Evolutionary conservation across 2,329 filamentous ascomycete genomes (phyloP).

Genomic region (Sordariomycetes sp.): DNA sequence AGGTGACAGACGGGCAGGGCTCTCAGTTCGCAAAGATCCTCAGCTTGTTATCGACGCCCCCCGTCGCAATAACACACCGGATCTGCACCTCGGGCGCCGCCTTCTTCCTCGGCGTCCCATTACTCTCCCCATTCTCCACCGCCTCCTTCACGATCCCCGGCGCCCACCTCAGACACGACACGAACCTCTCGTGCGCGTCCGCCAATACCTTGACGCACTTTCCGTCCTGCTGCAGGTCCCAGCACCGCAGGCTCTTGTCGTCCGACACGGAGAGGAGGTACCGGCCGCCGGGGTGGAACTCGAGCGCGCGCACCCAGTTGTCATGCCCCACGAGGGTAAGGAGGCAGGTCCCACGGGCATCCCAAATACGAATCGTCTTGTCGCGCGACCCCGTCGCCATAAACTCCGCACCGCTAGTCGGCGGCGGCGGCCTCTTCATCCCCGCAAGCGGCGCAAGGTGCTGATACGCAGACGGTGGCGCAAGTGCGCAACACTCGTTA

Average conservation of each 20-base stretch:
- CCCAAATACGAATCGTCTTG: slow-evolving; percentile 85
- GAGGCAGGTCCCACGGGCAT: slow-evolving; percentile 69
- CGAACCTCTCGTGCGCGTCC: slow-evolving; percentile 71
- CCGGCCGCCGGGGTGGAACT: slow-evolving; percentile 86
- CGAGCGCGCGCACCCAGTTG: slow-evolving; percentile 79
- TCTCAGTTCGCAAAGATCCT: slow-evolving; percentile 55
- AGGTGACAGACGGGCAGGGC: background rate
- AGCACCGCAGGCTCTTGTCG: slow-evolving; percentile 86
- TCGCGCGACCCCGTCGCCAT: slow-evolving; percentile 82
- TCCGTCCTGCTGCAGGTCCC: slow-evolving; percentile 83
- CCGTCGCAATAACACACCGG: slow-evolving; percentile 72
- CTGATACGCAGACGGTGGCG: slow-evolving; percentile 65
- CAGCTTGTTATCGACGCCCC: slow-evolving; percentile 68
- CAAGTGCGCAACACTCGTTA: slow-evolving; percentile 76
- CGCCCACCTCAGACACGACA: slow-evolving; percentile 80
- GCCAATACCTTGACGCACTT: slow-evolving; percentile 74
- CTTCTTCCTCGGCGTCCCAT: slow-evolving; percentile 28
- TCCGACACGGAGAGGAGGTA: slow-evolving; percentile 78
- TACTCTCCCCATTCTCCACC: slow-evolving; percentile 18
- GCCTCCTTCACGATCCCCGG: slow-evolving; percentile 53
- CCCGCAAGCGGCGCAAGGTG: slow-evolving; percentile 67
- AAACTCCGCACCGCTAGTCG: slow-evolving; percentile 69
- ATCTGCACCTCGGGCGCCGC: slow-evolving; percentile 47
- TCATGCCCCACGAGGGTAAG: slow-evolving; percentile 81
- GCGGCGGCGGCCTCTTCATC: slow-evolving; percentile 66